These are phyloP conservation scores for Aphanocladium album DNA, from an alignment of 2,329 filamentous ascomycete genomes.

Conservation along the genomic window DNA sequence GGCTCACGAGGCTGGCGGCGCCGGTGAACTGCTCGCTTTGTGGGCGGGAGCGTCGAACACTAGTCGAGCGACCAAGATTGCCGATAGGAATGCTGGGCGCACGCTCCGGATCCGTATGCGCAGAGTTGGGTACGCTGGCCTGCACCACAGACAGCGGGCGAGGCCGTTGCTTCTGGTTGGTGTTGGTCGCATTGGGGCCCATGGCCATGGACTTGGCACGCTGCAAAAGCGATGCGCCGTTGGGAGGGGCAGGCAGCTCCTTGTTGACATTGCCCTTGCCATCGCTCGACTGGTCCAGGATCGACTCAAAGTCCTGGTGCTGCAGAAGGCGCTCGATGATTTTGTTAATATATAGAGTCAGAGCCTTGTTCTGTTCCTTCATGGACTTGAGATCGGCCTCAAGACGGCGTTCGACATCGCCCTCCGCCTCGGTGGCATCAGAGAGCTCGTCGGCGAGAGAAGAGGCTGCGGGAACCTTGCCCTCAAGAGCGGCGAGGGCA, in stretches of 20 bases:
- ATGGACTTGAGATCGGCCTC: conserved; percentile 74
- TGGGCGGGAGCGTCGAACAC: conserved; percentile 50
- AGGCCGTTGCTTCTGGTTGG: conserved; percentile 36
- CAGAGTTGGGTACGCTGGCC: conserved; percentile 28
- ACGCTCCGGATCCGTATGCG: conserved; percentile 62
- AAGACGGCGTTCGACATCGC: conserved; percentile 58
- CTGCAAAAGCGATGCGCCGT: conserved; percentile 49
- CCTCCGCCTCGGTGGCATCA: conserved; percentile 56
- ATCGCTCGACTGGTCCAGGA: conserved; percentile 74
- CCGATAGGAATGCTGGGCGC: conserved; percentile 71
- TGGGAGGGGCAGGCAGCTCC: conserved; percentile 69
- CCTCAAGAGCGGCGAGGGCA: conserved; percentile 59
- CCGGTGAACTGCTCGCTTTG: conserved; percentile 59
- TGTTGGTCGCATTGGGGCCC: conserved; percentile 25
- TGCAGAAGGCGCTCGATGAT: conserved; percentile 94
- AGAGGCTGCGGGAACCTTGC: conserved; percentile 42
- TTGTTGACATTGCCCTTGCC: conserved; percentile 60
- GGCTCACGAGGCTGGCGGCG: conserved; percentile 69
- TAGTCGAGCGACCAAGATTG: conserved; percentile 48
- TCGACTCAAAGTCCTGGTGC: conserved; percentile 91
- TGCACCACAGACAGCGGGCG: conserved; percentile 56
- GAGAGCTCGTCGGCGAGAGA: conserved; percentile 87
- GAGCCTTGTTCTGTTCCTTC: conserved; percentile 93
- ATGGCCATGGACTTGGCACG: conserved; percentile 57
- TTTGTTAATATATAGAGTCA: conserved; percentile 97